Base-by-base conservation (phyloP, 768 basidiomycete species). In the Agrocybe pediades region DNA sequence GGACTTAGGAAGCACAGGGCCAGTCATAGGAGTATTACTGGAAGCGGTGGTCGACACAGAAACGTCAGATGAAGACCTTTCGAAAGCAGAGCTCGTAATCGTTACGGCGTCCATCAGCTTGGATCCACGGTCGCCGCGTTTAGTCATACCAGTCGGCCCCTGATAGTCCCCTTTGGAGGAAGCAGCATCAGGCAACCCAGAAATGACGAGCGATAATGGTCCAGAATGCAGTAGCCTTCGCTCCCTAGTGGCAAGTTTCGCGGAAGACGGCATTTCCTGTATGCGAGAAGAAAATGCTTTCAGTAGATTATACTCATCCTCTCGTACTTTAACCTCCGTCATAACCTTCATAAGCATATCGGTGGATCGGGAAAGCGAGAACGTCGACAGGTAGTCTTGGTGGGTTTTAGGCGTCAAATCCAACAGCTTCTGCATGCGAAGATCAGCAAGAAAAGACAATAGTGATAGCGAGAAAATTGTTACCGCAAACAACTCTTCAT, bases 281-380 rank as follows among this genome's bases (percentile, higher is more conserved):
- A 95, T 82, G 0, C 80, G 78, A 6, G 70, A 65, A 13, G 83
- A 71, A 17, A 92, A 75, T 17, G 76, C 68, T 65, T 88, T 89
- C 27, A 91, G 74, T 30, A 83, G 69, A n/a, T 86, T 84, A 64
- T 95, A 92, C 56, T 93, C 91, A 47, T 94, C 91, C 67, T 95
- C 93, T 17, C 91, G 82, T 9, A 80, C 70, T 64, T 95, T 94
- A 57, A 95, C 92, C 62, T 93, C 92, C 36, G 86, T 85, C 71
- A 97, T 81, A 2, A 88, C 86, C 23, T 84, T 81, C 54, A 95
- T 85, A 40, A 87, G 80, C 57, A 86, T 71, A 54, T 90, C 84
- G 16, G 85, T 87, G 2, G 86, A 81, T 55, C 86, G 81, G 20
- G 86, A 71, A 55, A 84, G 77, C 15, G 81, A 85, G 46, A 88